These are phyloP conservation scores for Schoenoplectus tabernaemontani DNA, from an alignment of 202 grass and related monocot species.

Conservation along the genomic window DNA sequence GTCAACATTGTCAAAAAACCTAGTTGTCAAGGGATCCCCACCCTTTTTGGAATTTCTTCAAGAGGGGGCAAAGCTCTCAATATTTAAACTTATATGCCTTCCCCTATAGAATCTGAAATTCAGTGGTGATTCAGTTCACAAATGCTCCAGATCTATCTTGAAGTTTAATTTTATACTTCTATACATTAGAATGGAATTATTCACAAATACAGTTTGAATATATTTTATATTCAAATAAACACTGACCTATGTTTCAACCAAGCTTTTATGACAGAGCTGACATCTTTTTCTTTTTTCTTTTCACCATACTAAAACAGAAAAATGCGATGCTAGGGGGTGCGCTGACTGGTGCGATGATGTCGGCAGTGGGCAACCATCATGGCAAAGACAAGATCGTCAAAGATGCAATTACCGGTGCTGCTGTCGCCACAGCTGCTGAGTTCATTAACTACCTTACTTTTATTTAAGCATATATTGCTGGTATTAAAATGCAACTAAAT, in stretches of 20 bases:
- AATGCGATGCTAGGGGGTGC: slow-evolving; percentile 68
- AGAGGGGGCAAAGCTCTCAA: background rate
- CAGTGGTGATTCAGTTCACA: background rate
- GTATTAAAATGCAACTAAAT: slow-evolving; percentile 1
- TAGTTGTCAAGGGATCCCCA: too few relatives aligned
- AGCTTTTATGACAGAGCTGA: background rate
- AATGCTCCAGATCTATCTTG: background rate
- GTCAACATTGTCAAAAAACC: too few relatives aligned
- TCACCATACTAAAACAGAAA: slow-evolving; percentile 40
- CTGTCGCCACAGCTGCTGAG: slow-evolving; percentile 63
- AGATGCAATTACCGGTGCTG: slow-evolving; percentile 59
- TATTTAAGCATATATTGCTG: background rate
- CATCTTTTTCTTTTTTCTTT: background rate
- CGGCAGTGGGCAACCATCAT: slow-evolving; percentile 33
- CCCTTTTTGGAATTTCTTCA: background rate
- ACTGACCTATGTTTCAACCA: background rate
- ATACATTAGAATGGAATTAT: background rate
- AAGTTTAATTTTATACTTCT: background rate
- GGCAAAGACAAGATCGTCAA: slow-evolving; percentile 44
- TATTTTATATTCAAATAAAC: background rate
- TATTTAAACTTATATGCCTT: background rate
- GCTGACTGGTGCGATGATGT: slow-evolving; percentile 53
- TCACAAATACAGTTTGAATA: background rate
- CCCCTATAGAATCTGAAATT: background rate
- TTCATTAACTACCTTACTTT: slow-evolving; percentile 70